Evolutionary conservation across 2,329 filamentous ascomycete species (phyloP).

Genomic region (Hypomyces rosellus): DNA sequence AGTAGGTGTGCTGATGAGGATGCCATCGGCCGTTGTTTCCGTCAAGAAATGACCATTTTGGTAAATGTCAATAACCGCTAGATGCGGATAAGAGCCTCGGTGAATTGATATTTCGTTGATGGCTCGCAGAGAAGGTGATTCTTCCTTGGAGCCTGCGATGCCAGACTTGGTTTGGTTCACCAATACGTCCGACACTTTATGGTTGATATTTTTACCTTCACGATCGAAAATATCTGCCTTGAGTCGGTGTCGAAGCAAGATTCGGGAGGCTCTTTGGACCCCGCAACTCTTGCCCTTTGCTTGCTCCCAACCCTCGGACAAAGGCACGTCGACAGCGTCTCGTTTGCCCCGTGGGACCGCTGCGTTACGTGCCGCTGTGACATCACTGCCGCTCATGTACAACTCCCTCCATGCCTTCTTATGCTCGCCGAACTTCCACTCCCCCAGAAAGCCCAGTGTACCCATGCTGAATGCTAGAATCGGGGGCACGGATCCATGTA

Average conservation of each 20-base stretch:
- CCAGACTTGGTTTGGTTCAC: constrained; percentile 39
- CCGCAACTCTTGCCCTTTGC: constrained; percentile 79
- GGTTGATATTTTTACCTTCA: constrained; percentile 55
- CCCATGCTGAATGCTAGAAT: constrained; percentile 97
- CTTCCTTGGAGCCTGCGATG: constrained; percentile 30
- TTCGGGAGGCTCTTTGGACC: constrained; percentile 63
- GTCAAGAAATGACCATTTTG: constrained; percentile 87
- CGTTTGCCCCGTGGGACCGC: constrained; percentile 28
- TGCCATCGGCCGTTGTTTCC: constrained; percentile 89
- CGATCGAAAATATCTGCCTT: constrained; percentile 78
- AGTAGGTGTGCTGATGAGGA: constrained; percentile 88
- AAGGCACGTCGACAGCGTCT: constrained; percentile 16
- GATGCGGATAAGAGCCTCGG: constrained; percentile 79
- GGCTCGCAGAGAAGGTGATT: constrained; percentile 52
- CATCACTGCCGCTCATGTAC: constrained; percentile 67
- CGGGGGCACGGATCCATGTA: constrained; percentile 74
- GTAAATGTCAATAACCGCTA: constrained; percentile 86
- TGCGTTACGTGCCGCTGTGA: constrained; percentile 40
- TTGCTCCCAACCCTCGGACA: constrained; percentile 56
- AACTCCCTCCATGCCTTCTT: constrained; percentile 89
- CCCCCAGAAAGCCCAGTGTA: constrained; percentile 86
- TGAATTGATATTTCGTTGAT: constrained; percentile 96
- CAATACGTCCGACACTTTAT: constrained; percentile 39
- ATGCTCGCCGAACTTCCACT: constrained; percentile 93
- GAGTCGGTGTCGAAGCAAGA: constrained; percentile 79